These are phyloP conservation scores for Curvularia spicifera DNA, from an alignment of 2,329 filamentous ascomycete species.

Conservation along the genomic window DNA sequence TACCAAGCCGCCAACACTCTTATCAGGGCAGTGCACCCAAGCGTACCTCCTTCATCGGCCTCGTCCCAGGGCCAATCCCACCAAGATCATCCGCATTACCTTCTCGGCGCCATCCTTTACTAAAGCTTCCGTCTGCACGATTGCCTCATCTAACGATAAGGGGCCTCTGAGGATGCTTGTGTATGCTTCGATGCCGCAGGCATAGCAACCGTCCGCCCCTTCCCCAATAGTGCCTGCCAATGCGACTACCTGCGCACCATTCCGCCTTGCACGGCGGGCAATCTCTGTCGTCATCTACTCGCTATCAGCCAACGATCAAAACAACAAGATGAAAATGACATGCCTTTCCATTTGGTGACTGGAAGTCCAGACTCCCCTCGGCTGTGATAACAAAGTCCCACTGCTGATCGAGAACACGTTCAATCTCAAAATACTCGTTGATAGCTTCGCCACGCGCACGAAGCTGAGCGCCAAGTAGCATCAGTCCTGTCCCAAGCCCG, in stretches of 20 bases:
- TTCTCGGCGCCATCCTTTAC: conserved; percentile 49
- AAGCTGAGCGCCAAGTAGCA: conserved; percentile 56
- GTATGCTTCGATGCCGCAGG: conserved; percentile 45
- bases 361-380: conserved; percentile 60
- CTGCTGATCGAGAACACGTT: conserved; percentile 53
- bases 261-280: conserved; percentile 55
- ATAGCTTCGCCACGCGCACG: conserved; percentile 59
- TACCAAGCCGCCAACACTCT: conserved; percentile 14
- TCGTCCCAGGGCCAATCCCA: conserved; percentile 38
- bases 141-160: conserved; percentile 44
- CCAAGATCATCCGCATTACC: conserved; percentile 48
- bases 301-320: conserved; percentile 1
- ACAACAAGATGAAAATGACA: neutral
- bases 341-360: conserved; percentile 56
- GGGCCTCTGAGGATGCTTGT: conserved; percentile 47
- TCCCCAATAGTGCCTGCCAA: conserved; percentile 41
- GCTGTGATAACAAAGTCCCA: conserved; percentile 62
- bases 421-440: conserved; percentile 59
- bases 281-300: conserved; percentile 60
- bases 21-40: conserved; percentile 12
- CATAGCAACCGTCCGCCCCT: conserved; percentile 38
- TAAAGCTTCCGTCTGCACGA: conserved; percentile 43
- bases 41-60: conserved; percentile 6
- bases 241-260: conserved; percentile 56
- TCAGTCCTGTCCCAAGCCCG: conserved; percentile 59